Evolutionary conservation across 2,329 filamentous ascomycete species (phyloP).

Genomic region (Epichloe glyceriae): DNA sequence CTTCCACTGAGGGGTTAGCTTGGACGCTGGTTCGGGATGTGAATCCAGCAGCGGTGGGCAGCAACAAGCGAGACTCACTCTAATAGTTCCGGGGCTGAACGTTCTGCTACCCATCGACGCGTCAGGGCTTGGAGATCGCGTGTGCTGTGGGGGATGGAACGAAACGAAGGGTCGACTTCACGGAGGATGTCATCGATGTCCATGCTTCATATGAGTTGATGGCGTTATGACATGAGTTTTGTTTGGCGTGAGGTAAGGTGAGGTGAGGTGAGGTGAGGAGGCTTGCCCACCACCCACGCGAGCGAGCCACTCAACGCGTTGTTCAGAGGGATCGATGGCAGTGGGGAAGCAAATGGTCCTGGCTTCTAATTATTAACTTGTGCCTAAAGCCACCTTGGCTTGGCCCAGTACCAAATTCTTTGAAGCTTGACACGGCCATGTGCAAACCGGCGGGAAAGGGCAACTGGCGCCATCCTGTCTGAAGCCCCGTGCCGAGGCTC

Average conservation of each 20-base stretch:
- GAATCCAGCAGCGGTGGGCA: too few species aligned
- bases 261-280: neutral
- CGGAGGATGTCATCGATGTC: constrained; percentile 72
- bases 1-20: constrained; percentile 19
- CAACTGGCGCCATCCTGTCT: neutral
- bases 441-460: too few species aligned
- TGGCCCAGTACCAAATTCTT: too few species aligned
- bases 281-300: too few species aligned
- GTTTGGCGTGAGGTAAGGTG: neutral
- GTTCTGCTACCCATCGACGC: constrained; percentile 85
- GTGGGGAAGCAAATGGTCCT: too few species aligned
- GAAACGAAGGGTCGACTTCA: constrained; percentile 50
- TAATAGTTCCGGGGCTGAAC: constrained; percentile 79
- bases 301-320: too few species aligned
- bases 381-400: too few species aligned
- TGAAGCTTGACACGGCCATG: too few species aligned
- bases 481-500: neutral
- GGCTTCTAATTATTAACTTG: too few species aligned
- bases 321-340: neutral
- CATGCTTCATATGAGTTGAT: constrained; percentile 30
- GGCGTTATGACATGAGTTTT: neutral
- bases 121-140: constrained; percentile 81
- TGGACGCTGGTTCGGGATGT: neutral
- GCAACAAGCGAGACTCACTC: constrained; percentile 37
- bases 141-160: constrained; percentile 43